Percentiles rank a stretch among this genome's conserved stretches.
Evolutionary conservation across 202 grass and related monocot genomes (phyloP).

Genomic region (Setaria italica): DNA sequence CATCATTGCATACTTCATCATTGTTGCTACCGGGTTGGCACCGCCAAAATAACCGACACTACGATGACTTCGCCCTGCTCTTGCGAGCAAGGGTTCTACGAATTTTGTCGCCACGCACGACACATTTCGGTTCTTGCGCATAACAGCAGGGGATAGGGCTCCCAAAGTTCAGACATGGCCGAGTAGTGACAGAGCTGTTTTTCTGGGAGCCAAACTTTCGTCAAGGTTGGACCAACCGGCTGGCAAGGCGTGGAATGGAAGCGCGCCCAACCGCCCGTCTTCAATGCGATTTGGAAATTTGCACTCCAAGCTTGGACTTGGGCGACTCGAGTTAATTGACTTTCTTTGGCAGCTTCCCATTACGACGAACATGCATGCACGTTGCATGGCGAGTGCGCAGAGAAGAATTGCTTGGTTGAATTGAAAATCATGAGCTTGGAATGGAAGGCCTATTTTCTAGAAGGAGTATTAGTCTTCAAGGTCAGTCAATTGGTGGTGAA

Average conservation of each 20-base stretch:
- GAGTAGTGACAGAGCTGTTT: background rate
- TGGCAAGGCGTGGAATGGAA: background rate
- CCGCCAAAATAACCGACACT: background rate
- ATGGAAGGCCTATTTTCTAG: background rate
- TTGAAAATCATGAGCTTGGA: background rate
- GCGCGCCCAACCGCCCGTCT: conserved; percentile 24
- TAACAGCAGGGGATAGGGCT: background rate
- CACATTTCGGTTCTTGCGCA: conserved; percentile 34
- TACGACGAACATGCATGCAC: background rate
- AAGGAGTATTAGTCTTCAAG: background rate
- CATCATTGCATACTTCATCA: background rate
- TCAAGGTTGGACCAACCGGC: conserved; percentile 12
- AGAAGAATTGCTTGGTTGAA: background rate
- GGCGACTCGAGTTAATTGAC: conserved; percentile 21
- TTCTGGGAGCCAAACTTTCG: conserved; percentile 29
- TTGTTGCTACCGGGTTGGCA: background rate
- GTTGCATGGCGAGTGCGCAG: no score
- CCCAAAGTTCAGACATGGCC: conserved; percentile 26
- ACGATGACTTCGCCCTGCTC: background rate
- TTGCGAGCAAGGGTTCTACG: background rate
- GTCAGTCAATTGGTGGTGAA: background rate
- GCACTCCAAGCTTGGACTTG: background rate
- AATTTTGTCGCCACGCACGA: no score
- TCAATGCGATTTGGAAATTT: conserved; percentile 19
- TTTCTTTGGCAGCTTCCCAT: conserved; percentile 23